Conservation (phyloP, 2,329 filamentous ascomycete species). For the Cercospora beticola region DNA sequence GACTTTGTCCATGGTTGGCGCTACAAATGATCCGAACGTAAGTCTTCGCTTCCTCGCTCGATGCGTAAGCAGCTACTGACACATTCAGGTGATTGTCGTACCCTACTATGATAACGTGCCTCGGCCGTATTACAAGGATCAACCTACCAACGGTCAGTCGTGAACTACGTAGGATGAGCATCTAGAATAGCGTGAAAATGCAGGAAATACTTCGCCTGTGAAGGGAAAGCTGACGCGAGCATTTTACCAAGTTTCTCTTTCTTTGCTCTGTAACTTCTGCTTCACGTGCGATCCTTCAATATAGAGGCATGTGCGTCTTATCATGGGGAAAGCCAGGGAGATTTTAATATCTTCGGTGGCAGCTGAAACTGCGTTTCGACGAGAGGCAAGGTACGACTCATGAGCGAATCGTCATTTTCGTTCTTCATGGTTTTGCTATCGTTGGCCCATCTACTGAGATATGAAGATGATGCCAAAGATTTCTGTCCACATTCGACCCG, state of each 20-base stretch:
- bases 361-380: neutral
- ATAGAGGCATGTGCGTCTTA: neutral
- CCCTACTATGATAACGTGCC: constrained; percentile 53
- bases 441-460: neutral
- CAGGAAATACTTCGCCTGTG: neutral
- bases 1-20: constrained; percentile 44
- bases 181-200: neutral
- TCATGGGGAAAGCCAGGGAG: neutral
- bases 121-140: constrained; percentile 31
- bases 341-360: neutral
- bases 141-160: neutral
- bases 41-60: neutral
- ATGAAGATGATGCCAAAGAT: neutral
- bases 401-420: neutral
- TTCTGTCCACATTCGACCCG: constrained; percentile 42
- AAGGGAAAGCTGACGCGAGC: neutral
- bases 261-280: neutral
- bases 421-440: neutral
- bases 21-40: constrained; percentile 44
- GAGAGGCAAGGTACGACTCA: neutral
- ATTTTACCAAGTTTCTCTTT: neutral
- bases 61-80: neutral
- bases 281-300: neutral
- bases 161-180: neutral
- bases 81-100: constrained; percentile 42